Base-by-base conservation (phyloP, 202 grass and related monocot species). In the Setaria italica region DNA sequence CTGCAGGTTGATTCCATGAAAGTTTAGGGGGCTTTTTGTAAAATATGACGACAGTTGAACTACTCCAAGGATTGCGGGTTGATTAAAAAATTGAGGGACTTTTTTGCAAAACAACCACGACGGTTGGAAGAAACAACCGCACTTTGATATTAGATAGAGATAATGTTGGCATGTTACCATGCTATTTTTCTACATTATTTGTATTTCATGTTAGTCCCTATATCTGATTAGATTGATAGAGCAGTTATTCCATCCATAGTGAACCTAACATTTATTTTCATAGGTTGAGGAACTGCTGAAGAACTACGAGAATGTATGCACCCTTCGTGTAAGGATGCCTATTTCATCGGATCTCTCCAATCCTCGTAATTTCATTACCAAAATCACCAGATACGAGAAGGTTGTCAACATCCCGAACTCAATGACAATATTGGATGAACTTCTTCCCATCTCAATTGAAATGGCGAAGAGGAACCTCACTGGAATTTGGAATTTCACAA, bases 401-500 rank as follows among this genome's bases (percentile, higher is more conserved):
- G 91, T 95, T 53, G 94, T 93, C 56, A 70, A 91, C 74, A 93
- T 95, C n/a, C 91, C 94, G 3, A 95, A 95, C 42, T 95, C 94
- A 43, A 93, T 93, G 91, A 91, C 91, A 67, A 90, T 93, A 81
- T 58, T 95, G 79, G 91, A 95, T 81, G 94, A 95, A 62, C 94
- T 95, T 64, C 87, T 95, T 20, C 93, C 93, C 53, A 89, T 95
- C 60, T 93, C 93, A 19, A 93, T 93, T 0, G 94, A 95, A 84
- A 95, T 95, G 94, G 91, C 94, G 0, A 93, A 91, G 89, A 78
- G 85, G 70, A 93, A 95, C 62, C 89, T 95, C 55, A 95, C 94
- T 29, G 94, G 94, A 54, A 95, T 93, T 41, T 95, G 94, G 94
- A 95, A 95, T 34, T 95, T 95, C 87, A 93, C 94, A 13, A 95